phyloP scores from a whole-genome alignment of 108 stramenopile genomes.

The Skeletonema menzelii region DNA sequence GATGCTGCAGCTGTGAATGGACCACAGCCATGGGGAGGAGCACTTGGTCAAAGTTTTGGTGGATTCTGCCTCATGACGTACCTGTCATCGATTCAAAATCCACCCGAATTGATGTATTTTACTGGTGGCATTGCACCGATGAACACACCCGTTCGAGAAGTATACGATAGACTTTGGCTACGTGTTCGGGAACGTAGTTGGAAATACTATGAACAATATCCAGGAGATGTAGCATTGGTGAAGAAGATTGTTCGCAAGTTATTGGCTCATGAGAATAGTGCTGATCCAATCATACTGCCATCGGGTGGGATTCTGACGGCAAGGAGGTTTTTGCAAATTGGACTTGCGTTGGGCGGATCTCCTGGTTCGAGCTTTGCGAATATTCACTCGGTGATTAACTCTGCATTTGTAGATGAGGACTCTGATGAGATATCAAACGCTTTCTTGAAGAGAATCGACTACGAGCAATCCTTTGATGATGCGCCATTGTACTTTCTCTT shows the following conservation, averaged over 20 bases:
- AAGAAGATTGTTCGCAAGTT: conserved; percentile 73
- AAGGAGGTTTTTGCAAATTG: conserved; percentile 87
- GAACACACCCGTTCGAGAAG: conserved; percentile 53
- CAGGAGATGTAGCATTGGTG: conserved; percentile 77
- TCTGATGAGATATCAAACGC: conserved; percentile 50
- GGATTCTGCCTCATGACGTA: conserved; percentile 94
- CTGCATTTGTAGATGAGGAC: conserved; percentile 69
- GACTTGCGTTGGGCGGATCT: conserved; percentile 76
- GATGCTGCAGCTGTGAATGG: not conserved
- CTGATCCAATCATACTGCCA: conserved; percentile 56
- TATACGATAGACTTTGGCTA: conserved; percentile 68
- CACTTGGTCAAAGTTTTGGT: conserved; percentile 92
- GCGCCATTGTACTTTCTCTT: conserved; percentile 91
- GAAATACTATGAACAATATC: conserved; percentile 89
- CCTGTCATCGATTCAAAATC: conserved; percentile 69
- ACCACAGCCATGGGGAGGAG: conserved; percentile 69
- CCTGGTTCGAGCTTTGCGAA: conserved; percentile 76
- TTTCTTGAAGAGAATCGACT: conserved; percentile 82
- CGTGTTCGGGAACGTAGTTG: conserved; percentile 75
- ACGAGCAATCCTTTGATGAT: conserved; percentile 87
- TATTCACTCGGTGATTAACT: conserved; percentile 75
- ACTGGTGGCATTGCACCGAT: conserved; percentile 95
- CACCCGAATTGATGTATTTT: conserved; percentile 70
- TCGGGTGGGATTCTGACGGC: conserved; percentile 88
- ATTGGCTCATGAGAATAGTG: conserved; percentile 21